A percentile compares a stretch with the other conserved stretches of the same genome.
These are phyloP conservation scores for Ceratocystis cubensis DNA, from an alignment of 2,329 filamentous ascomycete genomes.

Conservation along the genomic window DNA sequence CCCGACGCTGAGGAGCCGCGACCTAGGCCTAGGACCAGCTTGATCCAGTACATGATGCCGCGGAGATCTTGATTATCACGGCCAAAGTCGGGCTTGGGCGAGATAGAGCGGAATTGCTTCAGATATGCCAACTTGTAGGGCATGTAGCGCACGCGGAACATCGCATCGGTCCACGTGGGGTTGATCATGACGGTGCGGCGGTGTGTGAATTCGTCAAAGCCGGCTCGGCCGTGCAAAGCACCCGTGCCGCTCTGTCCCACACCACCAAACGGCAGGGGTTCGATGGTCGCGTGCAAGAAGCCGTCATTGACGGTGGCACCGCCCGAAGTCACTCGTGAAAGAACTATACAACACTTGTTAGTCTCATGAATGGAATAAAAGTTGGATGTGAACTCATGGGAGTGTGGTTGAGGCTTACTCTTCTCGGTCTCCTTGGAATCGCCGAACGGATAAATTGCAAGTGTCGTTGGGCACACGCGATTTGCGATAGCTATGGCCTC, in stretches of 20 bases:
- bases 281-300: conserved; percentile 58
- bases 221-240: conserved; percentile 63
- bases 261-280: conserved; percentile 67
- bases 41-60: conserved; percentile 43
- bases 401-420: conserved; percentile 36
- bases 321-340: conserved; percentile 51
- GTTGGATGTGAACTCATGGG: neutral
- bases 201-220: conserved; percentile 57
- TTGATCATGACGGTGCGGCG: conserved; percentile 45
- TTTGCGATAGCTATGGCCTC: conserved; percentile 76
- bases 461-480: conserved; percentile 65
- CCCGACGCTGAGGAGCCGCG: conserved; percentile 37
- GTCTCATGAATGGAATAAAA: neutral
- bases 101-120: conserved; percentile 34
- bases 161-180: conserved; percentile 52
- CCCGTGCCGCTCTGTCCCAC: conserved; percentile 69
- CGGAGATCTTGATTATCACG: conserved; percentile 42
- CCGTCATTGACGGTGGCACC: conserved; percentile 54
- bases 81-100: conserved; percentile 45
- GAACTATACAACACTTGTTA: conserved; percentile 33
- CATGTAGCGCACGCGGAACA: conserved; percentile 57
- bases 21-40: conserved; percentile 41
- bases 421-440: conserved; percentile 64
- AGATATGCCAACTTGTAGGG: conserved; percentile 36
- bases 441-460: conserved; percentile 78